phyloP scores from a whole-genome alignment of 768 basidiomycete genomes.

The Vararia minispora region DNA sequence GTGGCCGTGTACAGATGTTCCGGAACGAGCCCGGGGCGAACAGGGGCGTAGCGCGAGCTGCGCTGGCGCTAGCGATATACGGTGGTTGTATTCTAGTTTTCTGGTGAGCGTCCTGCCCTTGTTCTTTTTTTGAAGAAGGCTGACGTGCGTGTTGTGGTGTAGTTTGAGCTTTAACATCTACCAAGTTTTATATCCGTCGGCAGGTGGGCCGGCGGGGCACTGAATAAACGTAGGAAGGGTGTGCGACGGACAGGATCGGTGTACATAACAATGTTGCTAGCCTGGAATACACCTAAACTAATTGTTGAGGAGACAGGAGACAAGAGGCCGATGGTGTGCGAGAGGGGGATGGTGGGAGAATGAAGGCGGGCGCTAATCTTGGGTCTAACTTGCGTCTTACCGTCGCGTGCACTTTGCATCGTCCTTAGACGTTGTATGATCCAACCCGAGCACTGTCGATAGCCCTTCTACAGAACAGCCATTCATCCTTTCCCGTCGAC shows the following conservation, averaged over 20 bases:
- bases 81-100: constrained; percentile 75
- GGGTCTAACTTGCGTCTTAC: too few relatives aligned
- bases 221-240: not conserved
- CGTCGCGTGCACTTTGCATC: too few relatives aligned
- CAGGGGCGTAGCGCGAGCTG: constrained; percentile 42
- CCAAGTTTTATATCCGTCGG: constrained; percentile 33
- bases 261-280: too few relatives aligned
- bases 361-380: too few relatives aligned
- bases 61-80: constrained; percentile 61
- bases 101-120: constrained; percentile 47
- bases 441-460: too few relatives aligned
- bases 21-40: constrained; percentile 48
- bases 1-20: constrained; percentile 39
- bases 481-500: too few relatives aligned
- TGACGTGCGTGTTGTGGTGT: constrained; percentile 4
- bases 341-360: constrained; percentile 5
- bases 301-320: too few relatives aligned
- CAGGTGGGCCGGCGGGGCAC: constrained; percentile 1
- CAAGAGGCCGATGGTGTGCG: not conserved
- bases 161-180: constrained; percentile 80
- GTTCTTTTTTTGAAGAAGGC: not conserved
- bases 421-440: too few relatives aligned
- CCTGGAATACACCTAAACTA: too few relatives aligned
- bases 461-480: too few relatives aligned
- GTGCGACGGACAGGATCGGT: too few relatives aligned